Percentiles rank a stretch among this genome's conserved stretches.
Conservation (phyloP, 306 rosid genomes). For the Echinosophora koreensis region DNA sequence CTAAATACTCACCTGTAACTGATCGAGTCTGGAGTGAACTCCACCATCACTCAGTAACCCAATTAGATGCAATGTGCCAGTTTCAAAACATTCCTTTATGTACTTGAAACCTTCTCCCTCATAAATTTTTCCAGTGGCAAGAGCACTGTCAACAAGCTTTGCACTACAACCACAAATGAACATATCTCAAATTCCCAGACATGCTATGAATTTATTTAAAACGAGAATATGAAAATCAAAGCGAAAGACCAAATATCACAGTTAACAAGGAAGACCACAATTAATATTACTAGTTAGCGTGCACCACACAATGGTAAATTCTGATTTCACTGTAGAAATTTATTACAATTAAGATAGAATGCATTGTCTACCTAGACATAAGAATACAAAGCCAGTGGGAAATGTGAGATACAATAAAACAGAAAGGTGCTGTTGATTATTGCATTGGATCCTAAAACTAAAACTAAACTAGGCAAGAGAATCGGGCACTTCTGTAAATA, state of each 20-base stretch:
- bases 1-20: constrained; percentile 58
- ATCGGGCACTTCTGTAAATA: neutral
- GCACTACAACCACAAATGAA: constrained; percentile 58
- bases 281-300: neutral
- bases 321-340: neutral
- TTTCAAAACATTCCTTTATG: constrained; percentile 70
- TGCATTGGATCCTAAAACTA: neutral
- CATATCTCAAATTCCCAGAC: neutral
- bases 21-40: constrained; percentile 90
- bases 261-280: neutral
- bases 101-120: constrained; percentile 89
- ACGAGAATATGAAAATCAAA: neutral
- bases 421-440: neutral
- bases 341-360: neutral
- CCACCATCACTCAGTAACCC: constrained; percentile 94
- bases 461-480: neutral
- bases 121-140: constrained; percentile 83
- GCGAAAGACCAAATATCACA: neutral
- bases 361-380: neutral
- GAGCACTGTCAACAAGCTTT: constrained; percentile 94
- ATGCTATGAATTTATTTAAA: neutral
- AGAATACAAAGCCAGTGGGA: neutral
- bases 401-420: neutral
- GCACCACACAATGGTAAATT: neutral
- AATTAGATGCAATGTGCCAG: constrained; percentile 87